A percentile compares a stretch with the other conserved stretches of the same genome.
These are phyloP conservation scores for Spergularia azorica DNA, from an alignment of 179 eudicot genomes.

Conservation along the genomic window DNA sequence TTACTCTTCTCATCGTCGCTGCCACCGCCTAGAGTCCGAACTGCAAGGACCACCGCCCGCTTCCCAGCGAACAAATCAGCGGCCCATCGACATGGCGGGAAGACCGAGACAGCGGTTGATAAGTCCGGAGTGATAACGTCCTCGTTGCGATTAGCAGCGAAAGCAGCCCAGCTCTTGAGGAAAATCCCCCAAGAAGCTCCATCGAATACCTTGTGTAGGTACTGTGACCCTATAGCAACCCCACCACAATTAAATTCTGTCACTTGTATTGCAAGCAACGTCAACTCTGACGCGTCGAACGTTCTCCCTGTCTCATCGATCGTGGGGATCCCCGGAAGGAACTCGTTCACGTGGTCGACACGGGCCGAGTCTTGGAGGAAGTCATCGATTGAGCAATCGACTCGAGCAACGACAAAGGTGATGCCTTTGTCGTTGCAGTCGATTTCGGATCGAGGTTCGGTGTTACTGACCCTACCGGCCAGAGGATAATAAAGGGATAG, in stretches of 20 bases:
- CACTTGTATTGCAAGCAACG: constrained; percentile 17
- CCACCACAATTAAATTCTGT: constrained; percentile 24
- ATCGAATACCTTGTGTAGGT: constrained; percentile 16
- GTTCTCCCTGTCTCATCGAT: not conserved
- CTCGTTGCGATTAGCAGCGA: constrained; percentile 3
- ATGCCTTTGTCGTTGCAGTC: constrained; percentile 30
- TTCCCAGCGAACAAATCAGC: not conserved
- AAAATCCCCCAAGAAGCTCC: constrained; percentile 14
- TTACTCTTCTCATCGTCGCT: not conserved
- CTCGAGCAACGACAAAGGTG: constrained; percentile 15
- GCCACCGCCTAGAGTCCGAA: not conserved
- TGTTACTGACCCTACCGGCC: constrained; percentile 25
- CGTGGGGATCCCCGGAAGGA: constrained; percentile 4
- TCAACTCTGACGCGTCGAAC: not conserved
- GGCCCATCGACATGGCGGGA: not conserved
- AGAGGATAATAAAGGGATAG: constrained; percentile 33
- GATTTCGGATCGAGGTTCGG: constrained; percentile 2
- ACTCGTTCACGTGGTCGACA: not conserved
- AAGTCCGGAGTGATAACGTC: constrained; percentile 19
- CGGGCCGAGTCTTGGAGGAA: not conserved
- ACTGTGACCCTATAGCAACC: constrained; percentile 13
- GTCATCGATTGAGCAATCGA: constrained; percentile 4
- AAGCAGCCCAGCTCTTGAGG: constrained; percentile 20
- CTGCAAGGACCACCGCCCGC: not conserved
- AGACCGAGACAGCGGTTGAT: not conserved